These are phyloP conservation scores for Ceratopteris richardii DNA, from an alignment of 75 land plant genomes.

Conservation along the genomic window DNA sequence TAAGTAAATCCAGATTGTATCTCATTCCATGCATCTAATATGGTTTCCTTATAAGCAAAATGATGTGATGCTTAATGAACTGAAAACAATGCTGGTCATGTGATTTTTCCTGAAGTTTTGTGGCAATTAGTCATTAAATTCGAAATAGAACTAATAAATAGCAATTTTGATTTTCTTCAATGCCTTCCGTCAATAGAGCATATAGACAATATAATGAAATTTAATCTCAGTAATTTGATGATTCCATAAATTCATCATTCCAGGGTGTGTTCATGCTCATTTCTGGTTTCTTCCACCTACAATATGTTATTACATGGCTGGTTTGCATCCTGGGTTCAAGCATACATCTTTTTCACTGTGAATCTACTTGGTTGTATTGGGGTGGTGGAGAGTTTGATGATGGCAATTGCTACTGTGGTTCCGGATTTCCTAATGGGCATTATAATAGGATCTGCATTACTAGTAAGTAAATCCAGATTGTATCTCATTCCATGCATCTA, in stretches of 20 bases:
- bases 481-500: too few species aligned
- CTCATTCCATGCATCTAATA: too few species aligned
- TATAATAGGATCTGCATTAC: constrained; percentile 57
- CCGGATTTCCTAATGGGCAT: constrained; percentile 67
- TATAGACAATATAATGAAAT: too few species aligned
- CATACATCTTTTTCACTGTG: constrained; percentile 40
- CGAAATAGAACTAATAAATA: background rate
- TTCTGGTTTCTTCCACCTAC: constrained; percentile 34
- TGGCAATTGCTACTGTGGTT: constrained; percentile 57
- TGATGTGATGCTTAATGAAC: background rate
- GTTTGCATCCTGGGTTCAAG: constrained; percentile 28
- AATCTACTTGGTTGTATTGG: constrained; percentile 35
- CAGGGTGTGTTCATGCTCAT: constrained; percentile 64
- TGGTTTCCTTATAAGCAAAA: background rate
- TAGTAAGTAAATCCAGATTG: constrained; percentile 14
- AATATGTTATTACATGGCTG: constrained; percentile 48
- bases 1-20: background rate
- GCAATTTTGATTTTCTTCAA: background rate
- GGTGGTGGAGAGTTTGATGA: constrained; percentile 71
- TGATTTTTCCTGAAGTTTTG: background rate
- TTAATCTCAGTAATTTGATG: too few species aligned
- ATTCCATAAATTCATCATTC: too few species aligned
- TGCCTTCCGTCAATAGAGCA: background rate
- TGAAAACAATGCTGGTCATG: background rate
- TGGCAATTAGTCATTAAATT: background rate